Evolutionary conservation across 1,284 basidiomycete genomes (phyloP), one percentile per base, ranked within the genome.

Genomic region (Cerrena zonata): DNA sequence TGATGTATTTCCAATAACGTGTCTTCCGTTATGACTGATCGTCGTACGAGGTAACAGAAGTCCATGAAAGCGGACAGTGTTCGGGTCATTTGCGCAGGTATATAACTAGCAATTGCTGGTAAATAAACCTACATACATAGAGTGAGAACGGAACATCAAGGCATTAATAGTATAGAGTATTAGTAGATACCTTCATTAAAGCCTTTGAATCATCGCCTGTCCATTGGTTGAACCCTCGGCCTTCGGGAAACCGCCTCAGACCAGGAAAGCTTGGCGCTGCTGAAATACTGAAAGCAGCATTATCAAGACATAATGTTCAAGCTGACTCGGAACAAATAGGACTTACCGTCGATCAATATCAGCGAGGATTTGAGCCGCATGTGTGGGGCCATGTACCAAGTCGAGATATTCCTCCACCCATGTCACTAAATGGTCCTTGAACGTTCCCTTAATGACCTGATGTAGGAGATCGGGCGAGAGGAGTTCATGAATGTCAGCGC

Each of bases 261-360:
- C 56, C 59, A 2, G 56, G 51, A 30, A 59, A 62, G 7, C 38
- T 2, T 0, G 60, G 57, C 0, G 45, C 53, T 0, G 45, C 47
- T 2, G 53, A 38, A 42, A n/a, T n/a, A n/a, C n/a, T n/a, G n/a
- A n/a, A n/a, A n/a, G n/a, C n/a, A n/a, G n/a, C n/a, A n/a, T n/a
- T n/a, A n/a, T n/a, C n/a, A n/a, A n/a, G n/a, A n/a, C n/a, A n/a
- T n/a, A n/a, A n/a, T n/a, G n/a, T n/a, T n/a, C n/a, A n/a, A n/a
- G n/a, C n/a, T n/a, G n/a, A n/a, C n/a, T n/a, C n/a, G n/a, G n/a
- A 15, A 15, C 13, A 4, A 4, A 4, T 39, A 15, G 13, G 43
- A 12, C 53, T 43, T 41, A 66, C 64, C 58, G 54, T n/a, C 49
- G 50, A 47, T 68, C 64, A 48, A 66, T 67, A 26, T 67, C 63